Base-by-base conservation (phyloP, 768 basidiomycete genomes). In the Psilocybe azurescens region DNA sequence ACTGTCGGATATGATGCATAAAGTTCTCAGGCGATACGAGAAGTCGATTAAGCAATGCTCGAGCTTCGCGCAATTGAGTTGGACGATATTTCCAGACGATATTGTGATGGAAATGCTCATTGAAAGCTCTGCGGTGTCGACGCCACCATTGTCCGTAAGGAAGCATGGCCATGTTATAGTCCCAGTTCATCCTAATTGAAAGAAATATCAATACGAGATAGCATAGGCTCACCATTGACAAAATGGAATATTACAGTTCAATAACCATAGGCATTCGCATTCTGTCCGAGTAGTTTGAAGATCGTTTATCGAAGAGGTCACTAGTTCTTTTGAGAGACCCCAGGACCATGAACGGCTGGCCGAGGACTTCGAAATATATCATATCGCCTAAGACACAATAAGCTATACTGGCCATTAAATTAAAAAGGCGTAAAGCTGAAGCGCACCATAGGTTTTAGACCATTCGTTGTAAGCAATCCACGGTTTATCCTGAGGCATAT, bases 121-220 rank as follows among this genome's bases (percentile, higher is more conserved):
- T 79, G 62, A 86, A 83, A 72, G 79, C 74, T 48, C 77, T 77
- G 33, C 85, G 79, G 63, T 84, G 85, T 30, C 74, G 75, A 54
- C 77, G 79, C 80, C 83, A 86, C 58, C 75, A 61, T 7, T 60
- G 38, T 48, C 65, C 64, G 48, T 70, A 85, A 1, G 78, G 79
- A 74, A 82, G 79, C 55, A 85, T 77, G 0, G 78, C 81, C 38
- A 85, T 79, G 51, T 77, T 78, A 74, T 78, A 84, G 36, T 78
- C 73, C 65, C 64, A 65, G 24, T 60, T 57, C 66, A 70, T 70
- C 20, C 69, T 71, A 29, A 13, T 16, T 3, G 41, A 28, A 49
- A 46, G 10, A 30, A 49, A 18, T 14, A 48, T 3, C 24, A 24
- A 24, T 16, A 32, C 53, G 2, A 54, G 29, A 20, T 8, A 41